Conservation (phyloP, 495 filamentous ascomycete species). For the Penicillium atrosanguineum region DNA sequence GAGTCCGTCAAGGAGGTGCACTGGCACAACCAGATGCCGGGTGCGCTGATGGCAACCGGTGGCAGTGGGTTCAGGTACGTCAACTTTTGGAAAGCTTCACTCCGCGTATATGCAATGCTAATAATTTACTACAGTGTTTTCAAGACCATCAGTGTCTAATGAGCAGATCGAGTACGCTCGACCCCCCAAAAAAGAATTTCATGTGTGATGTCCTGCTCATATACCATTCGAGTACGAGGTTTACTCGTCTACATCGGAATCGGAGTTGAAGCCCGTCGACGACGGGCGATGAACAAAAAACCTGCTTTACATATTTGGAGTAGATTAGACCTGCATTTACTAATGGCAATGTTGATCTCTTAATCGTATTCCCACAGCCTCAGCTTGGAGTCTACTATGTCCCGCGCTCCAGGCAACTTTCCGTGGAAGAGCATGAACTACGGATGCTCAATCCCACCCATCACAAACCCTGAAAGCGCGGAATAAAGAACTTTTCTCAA, state of each 20-base stretch:
- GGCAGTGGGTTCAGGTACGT: conserved; percentile 72
- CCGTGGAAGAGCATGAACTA: neutral
- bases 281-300: conserved; percentile 9
- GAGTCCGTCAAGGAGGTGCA: conserved; percentile 91
- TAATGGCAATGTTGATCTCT: neutral
- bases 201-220: conserved; percentile 34
- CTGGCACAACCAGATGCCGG: conserved; percentile 96
- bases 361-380: neutral
- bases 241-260: conserved; percentile 20
- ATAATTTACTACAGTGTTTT: conserved; percentile 40
- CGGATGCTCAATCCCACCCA: neutral
- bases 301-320: conserved; percentile 3
- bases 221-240: conserved; percentile 28
- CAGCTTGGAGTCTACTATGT: neutral
- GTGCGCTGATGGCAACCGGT: conserved; percentile 86
- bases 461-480: neutral
- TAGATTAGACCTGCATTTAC: conserved; percentile 3
- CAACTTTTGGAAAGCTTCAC: neutral
- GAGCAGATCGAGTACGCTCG: conserved; percentile 9
- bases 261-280: conserved; percentile 12
- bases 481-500: neutral
- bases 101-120: conserved; percentile 13
- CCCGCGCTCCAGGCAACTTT: neutral
- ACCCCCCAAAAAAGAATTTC: conserved; percentile 16
- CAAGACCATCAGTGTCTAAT: conserved; percentile 57